phyloP scores from a whole-genome alignment of 306 rosid species.

The Vachellia pachyceras region DNA sequence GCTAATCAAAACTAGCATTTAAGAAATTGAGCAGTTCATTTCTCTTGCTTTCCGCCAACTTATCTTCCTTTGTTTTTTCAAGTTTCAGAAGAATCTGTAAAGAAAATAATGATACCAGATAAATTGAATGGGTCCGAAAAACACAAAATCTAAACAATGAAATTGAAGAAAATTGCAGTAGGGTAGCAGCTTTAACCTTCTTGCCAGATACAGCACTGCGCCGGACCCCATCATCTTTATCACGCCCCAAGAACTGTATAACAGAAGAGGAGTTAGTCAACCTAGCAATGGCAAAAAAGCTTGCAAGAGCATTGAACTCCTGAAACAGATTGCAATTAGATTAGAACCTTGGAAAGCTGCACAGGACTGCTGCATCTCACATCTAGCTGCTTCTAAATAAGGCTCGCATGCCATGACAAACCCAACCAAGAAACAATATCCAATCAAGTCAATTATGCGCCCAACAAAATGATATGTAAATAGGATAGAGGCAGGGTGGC shows the following conservation, averaged over 20 bases:
- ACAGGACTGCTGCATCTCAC: conserved; percentile 79
- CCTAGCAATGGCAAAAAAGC: conserved; percentile 8
- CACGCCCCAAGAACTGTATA: conserved; percentile 83
- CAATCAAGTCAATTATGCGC: conserved; percentile 72
- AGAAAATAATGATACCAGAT: conserved; percentile 2
- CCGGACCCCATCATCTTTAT: conserved; percentile 80
- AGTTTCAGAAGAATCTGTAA: conserved; percentile 86
- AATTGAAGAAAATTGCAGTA: background rate
- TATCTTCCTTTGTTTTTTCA: conserved; percentile 94
- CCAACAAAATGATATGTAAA: too few relatives aligned
- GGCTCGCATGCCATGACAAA: conserved; percentile 88
- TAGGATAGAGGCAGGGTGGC: too few relatives aligned
- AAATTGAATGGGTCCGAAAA: background rate
- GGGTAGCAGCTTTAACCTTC: conserved; percentile 56
- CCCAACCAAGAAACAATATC: conserved; percentile 75
- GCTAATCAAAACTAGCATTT: conserved; percentile 94
- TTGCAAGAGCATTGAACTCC: conserved; percentile 18
- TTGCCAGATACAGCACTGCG: conserved; percentile 98
- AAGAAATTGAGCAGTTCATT: conserved; percentile 88
- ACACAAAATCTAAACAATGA: background rate
- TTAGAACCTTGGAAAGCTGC: conserved; percentile 91
- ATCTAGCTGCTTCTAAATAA: conserved; percentile 82
- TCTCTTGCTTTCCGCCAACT: conserved; percentile 88
- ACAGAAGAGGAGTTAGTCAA: conserved; percentile 26
- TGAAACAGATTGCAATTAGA: conserved; percentile 18